Percentiles rank a stretch among this genome's conserved stretches.
Conservation (phyloP, 2,329 filamentous ascomycete species). For the Penicillium sp. region DNA sequence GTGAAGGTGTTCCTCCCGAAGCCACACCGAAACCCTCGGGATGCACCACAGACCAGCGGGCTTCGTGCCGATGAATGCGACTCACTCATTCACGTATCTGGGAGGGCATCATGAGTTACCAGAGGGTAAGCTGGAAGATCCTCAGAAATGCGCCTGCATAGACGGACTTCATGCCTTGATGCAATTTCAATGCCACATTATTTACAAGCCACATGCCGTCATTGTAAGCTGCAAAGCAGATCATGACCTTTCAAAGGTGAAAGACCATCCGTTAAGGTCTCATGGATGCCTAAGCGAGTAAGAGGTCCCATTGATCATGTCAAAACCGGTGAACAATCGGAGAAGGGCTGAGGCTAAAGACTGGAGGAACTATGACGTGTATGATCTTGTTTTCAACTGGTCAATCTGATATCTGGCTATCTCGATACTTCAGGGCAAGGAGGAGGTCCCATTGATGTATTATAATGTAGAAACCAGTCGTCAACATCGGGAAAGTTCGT, state of each 20-base stretch:
- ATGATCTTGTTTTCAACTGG: conserved; percentile 38
- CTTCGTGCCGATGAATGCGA: conserved; percentile 18
- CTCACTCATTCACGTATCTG: not conserved
- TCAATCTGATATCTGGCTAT: not conserved
- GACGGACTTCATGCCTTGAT: not conserved
- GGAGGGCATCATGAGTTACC: not conserved
- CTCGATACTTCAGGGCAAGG: not conserved
- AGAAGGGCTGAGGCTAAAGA: conserved; percentile 7
- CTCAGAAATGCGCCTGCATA: not conserved
- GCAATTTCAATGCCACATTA: conserved; percentile 14
- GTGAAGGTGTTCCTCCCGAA: conserved; percentile 10
- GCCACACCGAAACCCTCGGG: not conserved
- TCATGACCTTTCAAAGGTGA: conserved; percentile 13
- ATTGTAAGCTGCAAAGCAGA: conserved; percentile 29
- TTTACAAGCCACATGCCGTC: conserved; percentile 37
- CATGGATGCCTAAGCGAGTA: conserved; percentile 44
- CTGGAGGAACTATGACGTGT: conserved; percentile 42
- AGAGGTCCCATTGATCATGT: conserved; percentile 36
- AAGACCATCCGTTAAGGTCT: conserved; percentile 32
- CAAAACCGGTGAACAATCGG: conserved; percentile 16
- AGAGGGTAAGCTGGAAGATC: not conserved
- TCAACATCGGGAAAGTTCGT: conserved; percentile 20
- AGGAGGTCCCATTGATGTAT: conserved; percentile 3
- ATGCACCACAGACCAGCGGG: conserved; percentile 15
- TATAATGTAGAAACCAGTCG: conserved; percentile 22